phyloP scores from a whole-genome alignment of 345 rosid species.

The Acer saccharum region DNA sequence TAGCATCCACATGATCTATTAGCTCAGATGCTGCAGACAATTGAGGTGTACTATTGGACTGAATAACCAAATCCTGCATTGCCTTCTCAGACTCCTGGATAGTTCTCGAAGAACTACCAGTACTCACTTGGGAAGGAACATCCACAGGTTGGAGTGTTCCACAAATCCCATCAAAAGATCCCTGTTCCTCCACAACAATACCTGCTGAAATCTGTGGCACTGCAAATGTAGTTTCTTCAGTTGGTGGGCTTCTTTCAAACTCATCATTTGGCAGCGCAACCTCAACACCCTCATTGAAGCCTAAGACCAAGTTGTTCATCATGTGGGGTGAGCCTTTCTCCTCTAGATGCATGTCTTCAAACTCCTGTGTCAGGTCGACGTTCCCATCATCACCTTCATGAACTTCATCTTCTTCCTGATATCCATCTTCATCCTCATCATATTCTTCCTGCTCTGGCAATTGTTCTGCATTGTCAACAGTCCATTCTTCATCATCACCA shows the following conservation, averaged over 20 bases:
- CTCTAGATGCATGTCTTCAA: conserved; percentile 60
- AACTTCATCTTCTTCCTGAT: conserved; percentile 78
- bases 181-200: conserved; percentile 41
- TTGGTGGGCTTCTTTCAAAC: conserved; percentile 61
- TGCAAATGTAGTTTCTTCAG: conserved; percentile 44
- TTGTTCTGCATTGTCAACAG: conserved; percentile 55
- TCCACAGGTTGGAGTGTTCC: conserved; percentile 38
- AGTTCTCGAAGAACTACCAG: conserved; percentile 45
- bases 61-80: conserved; percentile 50
- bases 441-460: conserved; percentile 94
- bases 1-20: conserved; percentile 39
- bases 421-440: conserved; percentile 91
- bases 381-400: conserved; percentile 75
- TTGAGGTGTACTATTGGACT: conserved; percentile 38
- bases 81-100: conserved; percentile 58
- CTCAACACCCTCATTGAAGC: conserved; percentile 90
- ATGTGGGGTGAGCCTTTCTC: conserved; percentile 53
- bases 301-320: conserved; percentile 65
- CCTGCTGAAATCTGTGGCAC: conserved; percentile 42
- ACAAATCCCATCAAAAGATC: conserved; percentile 37
- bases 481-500: conserved; percentile 91
- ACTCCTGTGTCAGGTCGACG: conserved; percentile 51
- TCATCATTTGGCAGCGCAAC: conserved; percentile 81
- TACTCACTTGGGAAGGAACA: conserved; percentile 38
- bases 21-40: conserved; percentile 39